Evolutionary conservation across 2,329 filamentous ascomycete species (phyloP).

Genomic region (Fusarium gaditjirri): DNA sequence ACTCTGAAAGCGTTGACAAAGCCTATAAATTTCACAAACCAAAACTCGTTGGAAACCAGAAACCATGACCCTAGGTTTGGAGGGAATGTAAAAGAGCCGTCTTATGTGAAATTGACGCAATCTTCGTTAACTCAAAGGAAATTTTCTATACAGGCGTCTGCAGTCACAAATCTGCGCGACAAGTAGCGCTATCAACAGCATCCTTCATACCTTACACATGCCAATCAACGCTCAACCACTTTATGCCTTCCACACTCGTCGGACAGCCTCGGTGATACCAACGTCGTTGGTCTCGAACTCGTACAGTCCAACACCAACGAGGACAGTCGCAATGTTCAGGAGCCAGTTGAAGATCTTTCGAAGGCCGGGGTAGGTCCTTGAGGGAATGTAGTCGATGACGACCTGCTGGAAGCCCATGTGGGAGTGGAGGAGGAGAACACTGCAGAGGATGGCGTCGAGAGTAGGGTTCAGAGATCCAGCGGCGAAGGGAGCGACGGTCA

Average conservation of each 20-base stretch:
- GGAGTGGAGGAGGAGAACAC: constrained; percentile 86
- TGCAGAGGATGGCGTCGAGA: constrained; percentile 86
- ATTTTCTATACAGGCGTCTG: constrained; percentile 45
- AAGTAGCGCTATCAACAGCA: constrained; percentile 30
- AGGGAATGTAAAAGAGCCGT: not conserved
- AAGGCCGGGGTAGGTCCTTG: constrained; percentile 72
- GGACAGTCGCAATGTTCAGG: constrained; percentile 80
- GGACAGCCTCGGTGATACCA: constrained; percentile 88
- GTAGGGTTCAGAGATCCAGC: constrained; percentile 90
- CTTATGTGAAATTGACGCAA: constrained; percentile 25
- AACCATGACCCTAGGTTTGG: no score
- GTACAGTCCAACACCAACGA: constrained; percentile 89
- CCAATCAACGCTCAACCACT: not conserved
- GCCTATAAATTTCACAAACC: not conserved
- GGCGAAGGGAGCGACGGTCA: constrained; percentile 91
- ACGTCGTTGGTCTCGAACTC: constrained; percentile 99
- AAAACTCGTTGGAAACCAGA: not conserved
- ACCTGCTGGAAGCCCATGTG: constrained; percentile 94
- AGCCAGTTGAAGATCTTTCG: constrained; percentile 78
- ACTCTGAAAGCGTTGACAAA: not conserved
- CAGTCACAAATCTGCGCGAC: constrained; percentile 40
- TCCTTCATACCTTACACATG: constrained; percentile 16
- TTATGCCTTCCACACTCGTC: constrained; percentile 87
- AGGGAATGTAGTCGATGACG: constrained; percentile 92
- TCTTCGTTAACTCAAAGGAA: constrained; percentile 35